Evolutionary conservation across 768 basidiomycete genomes (phyloP).

Genomic region (Collybiopsis confluens): DNA sequence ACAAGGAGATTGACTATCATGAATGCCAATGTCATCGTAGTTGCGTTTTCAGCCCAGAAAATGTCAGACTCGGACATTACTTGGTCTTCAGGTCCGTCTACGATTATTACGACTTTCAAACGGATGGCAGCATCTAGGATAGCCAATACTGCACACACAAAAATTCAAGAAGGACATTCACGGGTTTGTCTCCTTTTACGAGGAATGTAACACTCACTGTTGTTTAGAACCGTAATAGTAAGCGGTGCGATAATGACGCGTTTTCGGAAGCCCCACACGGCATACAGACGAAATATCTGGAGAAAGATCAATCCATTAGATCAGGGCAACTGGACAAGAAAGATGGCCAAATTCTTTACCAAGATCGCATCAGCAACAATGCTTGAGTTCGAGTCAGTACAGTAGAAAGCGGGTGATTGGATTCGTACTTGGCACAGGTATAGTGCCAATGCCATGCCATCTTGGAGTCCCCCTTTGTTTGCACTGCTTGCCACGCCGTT

Average conservation of each 20-base stretch:
- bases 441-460: too few species aligned
- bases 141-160: background rate
- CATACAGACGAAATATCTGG: background rate
- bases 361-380: slow-evolving; percentile 2
- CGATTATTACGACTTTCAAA: background rate
- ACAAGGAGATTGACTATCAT: background rate
- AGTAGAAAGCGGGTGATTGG: background rate
- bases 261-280: background rate
- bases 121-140: background rate
- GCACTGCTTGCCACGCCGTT: too few species aligned
- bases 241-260: background rate
- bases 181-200: background rate
- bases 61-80: background rate
- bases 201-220: background rate
- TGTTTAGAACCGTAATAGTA: background rate
- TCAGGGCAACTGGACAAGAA: background rate
- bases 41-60: background rate
- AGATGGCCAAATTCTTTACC: background rate
- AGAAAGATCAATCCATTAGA: background rate
- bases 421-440: too few species aligned
- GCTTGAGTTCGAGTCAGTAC: background rate
- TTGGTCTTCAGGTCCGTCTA: background rate
- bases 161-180: too few species aligned
- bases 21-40: background rate
- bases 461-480: too few species aligned